Conservation (phyloP, 140 eudicot species). For the Stevia rebaudiana region DNA sequence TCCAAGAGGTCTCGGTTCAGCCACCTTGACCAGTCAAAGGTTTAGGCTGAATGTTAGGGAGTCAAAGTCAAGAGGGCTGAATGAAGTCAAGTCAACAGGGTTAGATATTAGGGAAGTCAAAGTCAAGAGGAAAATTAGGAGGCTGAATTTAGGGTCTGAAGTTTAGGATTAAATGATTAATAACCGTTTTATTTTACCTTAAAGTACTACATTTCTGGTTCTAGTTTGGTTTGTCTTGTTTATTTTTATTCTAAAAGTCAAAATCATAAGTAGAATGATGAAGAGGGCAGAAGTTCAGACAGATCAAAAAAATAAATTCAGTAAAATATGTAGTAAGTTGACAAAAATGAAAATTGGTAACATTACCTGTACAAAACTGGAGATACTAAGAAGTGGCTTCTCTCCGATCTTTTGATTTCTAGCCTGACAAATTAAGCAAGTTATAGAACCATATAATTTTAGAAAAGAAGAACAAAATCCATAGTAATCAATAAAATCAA, state of each 20-base stretch:
- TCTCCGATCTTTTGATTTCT: slow-evolving; percentile 79
- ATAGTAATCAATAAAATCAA: neutral
- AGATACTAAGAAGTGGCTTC: slow-evolving; percentile 66
- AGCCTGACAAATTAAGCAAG: slow-evolving; percentile 49
- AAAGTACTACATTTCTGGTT: too few relatives aligned
- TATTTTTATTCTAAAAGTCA: neutral
- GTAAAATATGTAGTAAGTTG: slow-evolving; percentile 8
- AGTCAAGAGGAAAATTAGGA: too few relatives aligned
- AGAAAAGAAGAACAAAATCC: neutral
- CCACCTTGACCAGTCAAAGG: too few relatives aligned
- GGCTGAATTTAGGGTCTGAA: too few relatives aligned
- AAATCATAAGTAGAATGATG: neutral
- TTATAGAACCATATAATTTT: neutral
- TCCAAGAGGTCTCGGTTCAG: too few relatives aligned
- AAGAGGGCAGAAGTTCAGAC: neutral
- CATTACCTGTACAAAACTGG: slow-evolving; percentile 73
- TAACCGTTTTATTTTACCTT: too few relatives aligned
- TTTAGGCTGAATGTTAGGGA: too few relatives aligned
- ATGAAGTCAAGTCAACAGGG: too few relatives aligned
- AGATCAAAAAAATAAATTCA: neutral
- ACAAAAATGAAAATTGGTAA: slow-evolving; percentile 14
- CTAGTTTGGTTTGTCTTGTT: too few relatives aligned
- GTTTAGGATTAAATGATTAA: too few relatives aligned
- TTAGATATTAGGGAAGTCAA: too few relatives aligned
- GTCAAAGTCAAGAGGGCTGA: too few relatives aligned